Evolutionary conservation across 306 rosid genomes (phyloP).

Genomic region (Datisca glomerata): DNA sequence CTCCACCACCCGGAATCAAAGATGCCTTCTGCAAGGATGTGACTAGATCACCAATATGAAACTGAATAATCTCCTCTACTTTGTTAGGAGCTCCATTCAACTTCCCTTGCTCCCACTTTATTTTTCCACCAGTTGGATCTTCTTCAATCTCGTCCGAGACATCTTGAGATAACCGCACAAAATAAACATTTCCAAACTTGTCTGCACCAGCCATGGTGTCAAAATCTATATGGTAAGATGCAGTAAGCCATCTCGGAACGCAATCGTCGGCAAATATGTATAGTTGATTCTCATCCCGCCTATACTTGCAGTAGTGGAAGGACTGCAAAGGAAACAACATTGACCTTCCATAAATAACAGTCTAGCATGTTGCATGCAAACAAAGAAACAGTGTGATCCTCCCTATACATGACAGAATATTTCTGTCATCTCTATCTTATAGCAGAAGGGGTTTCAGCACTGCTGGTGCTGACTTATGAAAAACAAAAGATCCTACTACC

Average conservation of each 20-base stretch:
- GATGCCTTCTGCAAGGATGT: conserved; percentile 90
- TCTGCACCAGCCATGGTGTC: conserved; percentile 99
- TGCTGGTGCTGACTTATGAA: too few relatives aligned
- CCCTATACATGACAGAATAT: too few relatives aligned
- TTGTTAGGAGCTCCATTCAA: conserved; percentile 96
- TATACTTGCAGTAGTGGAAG: conserved; percentile 94
- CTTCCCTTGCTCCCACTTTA: conserved; percentile 96
- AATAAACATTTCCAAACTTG: conserved; percentile 88
- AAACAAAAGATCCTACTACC: too few relatives aligned
- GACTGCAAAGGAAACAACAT: conserved; percentile 47
- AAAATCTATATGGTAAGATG: conserved; percentile 88
- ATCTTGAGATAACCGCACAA: conserved; percentile 82
- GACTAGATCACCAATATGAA: conserved; percentile 76
- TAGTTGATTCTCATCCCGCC: conserved; percentile 92
- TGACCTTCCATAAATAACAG: conserved; percentile 14
- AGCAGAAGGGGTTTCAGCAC: too few relatives aligned
- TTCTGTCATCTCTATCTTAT: too few relatives aligned
- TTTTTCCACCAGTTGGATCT: conserved; percentile 97
- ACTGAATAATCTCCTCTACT: conserved; percentile 92
- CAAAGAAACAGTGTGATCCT: too few relatives aligned
- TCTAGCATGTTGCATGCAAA: background rate
- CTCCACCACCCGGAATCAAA: conserved; percentile 93
- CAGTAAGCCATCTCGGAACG: conserved; percentile 96
- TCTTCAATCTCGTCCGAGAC: conserved; percentile 96
- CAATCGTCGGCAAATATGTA: conserved; percentile 93